Percentiles rank a stretch among this genome's conserved stretches.
Conservation (phyloP, 306 rosid genomes). For the Acmispon strigosus region DNA sequence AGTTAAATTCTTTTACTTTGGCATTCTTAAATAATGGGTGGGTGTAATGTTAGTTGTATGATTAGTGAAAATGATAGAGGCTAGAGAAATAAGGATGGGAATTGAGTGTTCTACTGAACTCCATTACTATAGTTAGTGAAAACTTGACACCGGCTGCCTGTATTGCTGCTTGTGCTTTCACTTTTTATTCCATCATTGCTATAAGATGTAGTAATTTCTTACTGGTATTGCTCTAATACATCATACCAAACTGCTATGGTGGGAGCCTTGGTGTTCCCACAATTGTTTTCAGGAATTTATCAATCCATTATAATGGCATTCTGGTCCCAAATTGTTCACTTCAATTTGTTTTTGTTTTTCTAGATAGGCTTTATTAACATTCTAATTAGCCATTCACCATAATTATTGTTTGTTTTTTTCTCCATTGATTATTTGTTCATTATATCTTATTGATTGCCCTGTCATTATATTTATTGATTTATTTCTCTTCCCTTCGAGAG, state of each 20-base stretch:
- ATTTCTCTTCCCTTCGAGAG: no score
- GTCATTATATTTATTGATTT: no score
- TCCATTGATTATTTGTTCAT: no score
- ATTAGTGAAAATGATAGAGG: constrained; percentile 17
- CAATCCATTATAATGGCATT: background rate
- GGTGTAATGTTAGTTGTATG: constrained; percentile 17
- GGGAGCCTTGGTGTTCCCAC: background rate
- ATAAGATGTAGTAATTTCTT: background rate
- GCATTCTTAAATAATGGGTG: constrained; percentile 6
- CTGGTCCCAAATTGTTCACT: no score
- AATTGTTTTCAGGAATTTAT: background rate
- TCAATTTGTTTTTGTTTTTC: no score
- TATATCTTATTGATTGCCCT: no score
- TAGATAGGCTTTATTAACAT: no score
- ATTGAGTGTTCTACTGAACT: background rate
- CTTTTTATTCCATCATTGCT: background rate
- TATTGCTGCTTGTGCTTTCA: background rate
- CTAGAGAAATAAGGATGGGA: constrained; percentile 21
- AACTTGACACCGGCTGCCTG: background rate
- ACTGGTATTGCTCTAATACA: background rate
- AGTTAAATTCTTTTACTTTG: constrained; percentile 10
- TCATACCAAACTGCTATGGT: background rate
- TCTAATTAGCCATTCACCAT: no score
- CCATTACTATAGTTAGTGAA: background rate
- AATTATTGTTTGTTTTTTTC: no score